Percentiles rank a stretch among this genome's conserved stretches.
phyloP scores from a whole-genome alignment of 2,329 filamentous ascomycete species.

The Boeremia lycopersici region DNA sequence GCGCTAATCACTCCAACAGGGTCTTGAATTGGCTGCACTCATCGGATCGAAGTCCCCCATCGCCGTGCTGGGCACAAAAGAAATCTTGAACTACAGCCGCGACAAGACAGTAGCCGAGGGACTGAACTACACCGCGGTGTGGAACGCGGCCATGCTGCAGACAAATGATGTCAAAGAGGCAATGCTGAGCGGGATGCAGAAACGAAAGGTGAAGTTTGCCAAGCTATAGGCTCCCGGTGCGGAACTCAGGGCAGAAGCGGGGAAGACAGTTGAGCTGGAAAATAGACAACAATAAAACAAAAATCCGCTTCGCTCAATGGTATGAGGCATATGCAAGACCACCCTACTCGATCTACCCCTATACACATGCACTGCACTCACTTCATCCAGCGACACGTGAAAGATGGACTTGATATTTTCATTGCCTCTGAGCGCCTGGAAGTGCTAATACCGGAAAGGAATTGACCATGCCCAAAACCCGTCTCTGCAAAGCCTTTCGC shows the following conservation, averaged over 20 bases:
- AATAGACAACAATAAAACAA: background rate
- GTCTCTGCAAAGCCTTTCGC: slow-evolving; percentile 23
- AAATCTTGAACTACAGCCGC: slow-evolving; percentile 79
- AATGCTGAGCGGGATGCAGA: slow-evolving; percentile 76
- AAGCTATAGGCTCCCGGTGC: slow-evolving; percentile 66
- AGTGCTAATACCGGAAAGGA: slow-evolving; percentile 49
- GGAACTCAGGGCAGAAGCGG: too few species aligned
- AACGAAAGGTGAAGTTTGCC: slow-evolving; percentile 79
- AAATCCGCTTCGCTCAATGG: background rate
- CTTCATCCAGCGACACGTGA: background rate
- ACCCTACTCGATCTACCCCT: background rate
- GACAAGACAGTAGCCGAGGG: slow-evolving; percentile 80
- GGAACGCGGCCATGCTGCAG: slow-evolving; percentile 86
- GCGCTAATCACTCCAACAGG: slow-evolving; percentile 39
- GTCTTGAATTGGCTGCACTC: slow-evolving; percentile 65
- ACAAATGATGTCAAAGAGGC: slow-evolving; percentile 77
- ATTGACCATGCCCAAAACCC: slow-evolving; percentile 44
- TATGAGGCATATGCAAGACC: background rate
- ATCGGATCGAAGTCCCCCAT: slow-evolving; percentile 86
- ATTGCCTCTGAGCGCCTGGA: slow-evolving; percentile 52
- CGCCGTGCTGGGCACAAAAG: slow-evolving; percentile 85
- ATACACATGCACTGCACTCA: too few species aligned
- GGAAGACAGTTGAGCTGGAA: background rate
- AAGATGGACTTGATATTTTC: slow-evolving; percentile 50
- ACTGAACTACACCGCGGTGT: slow-evolving; percentile 81